Evolutionary conservation across 2,329 filamentous ascomycete species (phyloP), one percentile per base, ranked within the genome.

Genomic region (Diaporthe destruens): DNA sequence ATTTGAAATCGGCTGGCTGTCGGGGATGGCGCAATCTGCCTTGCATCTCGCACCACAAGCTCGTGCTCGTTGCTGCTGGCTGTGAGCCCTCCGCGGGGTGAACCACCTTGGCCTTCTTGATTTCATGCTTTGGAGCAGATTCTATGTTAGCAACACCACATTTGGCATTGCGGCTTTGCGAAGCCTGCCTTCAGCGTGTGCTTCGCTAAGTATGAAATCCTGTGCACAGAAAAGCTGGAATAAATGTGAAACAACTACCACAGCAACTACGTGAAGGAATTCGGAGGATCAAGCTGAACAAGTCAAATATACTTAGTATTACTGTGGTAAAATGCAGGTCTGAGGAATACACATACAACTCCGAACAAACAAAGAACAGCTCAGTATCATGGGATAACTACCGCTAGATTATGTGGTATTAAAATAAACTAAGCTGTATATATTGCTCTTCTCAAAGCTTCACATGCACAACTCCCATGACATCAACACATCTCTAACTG

Each of bases 21-120:
- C 39, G 39, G 39, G 68, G 68, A 73, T 73, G 59, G 72, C 72
- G 72, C 72, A 61, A 73, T 73, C 61, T 16, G n/a, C 36, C 61
- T 66, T 47, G n/a, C 29, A 16, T 66, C 61, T 66, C 47, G n/a
- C 61, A 66, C 32, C 61, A 66, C 47, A 23, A 66, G 32, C 47
- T 66, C 61, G 47, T 66, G 61, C 61, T 51, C 20, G 20, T 23
- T 36, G 59, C 59, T 32, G 44, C 36, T 65, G 59, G 16, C 44
- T n/a, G 18, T 44, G 59, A 65, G 14, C 42, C 29, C 49, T 32
- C 14, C 7, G 36, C 32, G 32, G 47, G 61, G 44, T 51, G n/a
- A 39, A 39, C 32, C 44, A 53, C 47, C 16, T 42, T 1, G 36
- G 36, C 11, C 0, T 12, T 18, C 16, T 44, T 44, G 42, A 20